phyloP scores from a whole-genome alignment of 306 rosid genomes.

The Ziziphus jujuba region DNA sequence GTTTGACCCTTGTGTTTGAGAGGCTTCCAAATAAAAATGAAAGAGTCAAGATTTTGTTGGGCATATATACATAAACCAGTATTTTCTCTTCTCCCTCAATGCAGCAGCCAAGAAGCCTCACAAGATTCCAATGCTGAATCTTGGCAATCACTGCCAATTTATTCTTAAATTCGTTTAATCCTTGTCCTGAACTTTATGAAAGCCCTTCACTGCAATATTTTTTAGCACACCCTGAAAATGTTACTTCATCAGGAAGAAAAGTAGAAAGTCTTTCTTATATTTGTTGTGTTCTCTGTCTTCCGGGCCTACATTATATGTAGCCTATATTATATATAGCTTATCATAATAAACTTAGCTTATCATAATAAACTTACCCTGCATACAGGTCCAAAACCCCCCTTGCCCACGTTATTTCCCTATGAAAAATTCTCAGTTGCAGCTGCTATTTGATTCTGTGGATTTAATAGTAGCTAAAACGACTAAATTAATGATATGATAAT shows the following conservation, averaged over 20 bases:
- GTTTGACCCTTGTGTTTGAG: too few relatives aligned
- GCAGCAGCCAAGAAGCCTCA: slow-evolving; percentile 56
- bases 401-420: slow-evolving; percentile 39
- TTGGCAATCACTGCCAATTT: slow-evolving; percentile 53
- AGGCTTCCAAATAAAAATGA: slow-evolving; percentile 50
- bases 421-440: slow-evolving; percentile 51
- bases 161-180: slow-evolving; percentile 50
- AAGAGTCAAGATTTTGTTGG: slow-evolving; percentile 55
- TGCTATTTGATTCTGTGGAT: too few relatives aligned
- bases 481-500: too few relatives aligned
- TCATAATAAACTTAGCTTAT: too few relatives aligned
- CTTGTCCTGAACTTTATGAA: slow-evolving; percentile 47
- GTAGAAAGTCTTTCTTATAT: too few relatives aligned
- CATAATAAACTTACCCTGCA: background rate
- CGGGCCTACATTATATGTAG: too few relatives aligned
- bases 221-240: slow-evolving; percentile 41
- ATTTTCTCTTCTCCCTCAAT: slow-evolving; percentile 44
- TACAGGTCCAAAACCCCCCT: slow-evolving; percentile 61
- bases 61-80: slow-evolving; percentile 57
- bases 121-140: slow-evolving; percentile 65
- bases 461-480: too few relatives aligned
- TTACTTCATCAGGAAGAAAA: too few relatives aligned
- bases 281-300: too few relatives aligned
- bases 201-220: slow-evolving; percentile 63
- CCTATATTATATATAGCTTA: too few relatives aligned